Evolutionary conservation across 129 eudicot genomes (phyloP).

Genomic region (Pittosporum tobira): DNA sequence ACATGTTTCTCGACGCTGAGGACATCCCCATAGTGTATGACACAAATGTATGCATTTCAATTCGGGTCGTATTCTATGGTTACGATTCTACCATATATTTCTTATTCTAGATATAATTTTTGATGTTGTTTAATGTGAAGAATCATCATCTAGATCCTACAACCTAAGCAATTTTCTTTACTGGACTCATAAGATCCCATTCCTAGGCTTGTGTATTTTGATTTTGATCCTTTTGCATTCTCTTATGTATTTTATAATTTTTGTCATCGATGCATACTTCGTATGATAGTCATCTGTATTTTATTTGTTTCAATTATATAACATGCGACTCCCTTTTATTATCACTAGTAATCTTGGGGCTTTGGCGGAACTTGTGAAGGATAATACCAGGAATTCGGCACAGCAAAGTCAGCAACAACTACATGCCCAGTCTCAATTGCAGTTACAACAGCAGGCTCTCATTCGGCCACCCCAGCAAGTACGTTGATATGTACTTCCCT

Average conservation of each 20-base stretch:
- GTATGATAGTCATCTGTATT: neutral
- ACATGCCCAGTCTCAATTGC: constrained; percentile 63
- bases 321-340: constrained; percentile 12
- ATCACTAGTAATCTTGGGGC: constrained; percentile 52
- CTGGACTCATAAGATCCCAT: neutral
- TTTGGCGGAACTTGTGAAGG: constrained; percentile 76
- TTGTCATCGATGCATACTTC: neutral
- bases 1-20: too few relatives aligned
- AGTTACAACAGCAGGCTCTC: constrained; percentile 46
- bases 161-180: neutral
- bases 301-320: constrained; percentile 13
- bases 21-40: too few relatives aligned
- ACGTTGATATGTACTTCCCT: constrained; percentile 11
- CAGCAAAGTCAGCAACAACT: constrained; percentile 62
- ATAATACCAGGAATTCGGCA: constrained; percentile 46
- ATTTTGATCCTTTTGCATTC: neutral
- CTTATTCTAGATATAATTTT: neutral
- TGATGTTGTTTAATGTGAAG: neutral
- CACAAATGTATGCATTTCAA: too few relatives aligned
- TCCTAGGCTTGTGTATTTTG: neutral
- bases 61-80: too few relatives aligned
- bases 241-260: neutral
- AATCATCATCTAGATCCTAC: neutral
- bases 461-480: constrained; percentile 76
- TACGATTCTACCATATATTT: too few relatives aligned